Evolutionary conservation across 768 basidiomycete species (phyloP).

Genomic region (Melanogaster broomeanus): DNA sequence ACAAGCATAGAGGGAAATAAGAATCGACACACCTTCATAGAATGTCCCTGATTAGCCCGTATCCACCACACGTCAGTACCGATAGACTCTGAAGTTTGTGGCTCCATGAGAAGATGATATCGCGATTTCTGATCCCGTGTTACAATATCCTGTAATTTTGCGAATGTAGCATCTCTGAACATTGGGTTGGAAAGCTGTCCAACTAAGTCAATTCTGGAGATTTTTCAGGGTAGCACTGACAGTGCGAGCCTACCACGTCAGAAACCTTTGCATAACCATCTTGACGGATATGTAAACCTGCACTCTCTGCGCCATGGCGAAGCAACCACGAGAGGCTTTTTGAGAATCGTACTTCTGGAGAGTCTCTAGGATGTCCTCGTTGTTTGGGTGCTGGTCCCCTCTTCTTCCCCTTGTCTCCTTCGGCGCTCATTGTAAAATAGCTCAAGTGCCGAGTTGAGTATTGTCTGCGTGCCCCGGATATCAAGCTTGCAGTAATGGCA

Average conservation of each 20-base stretch:
- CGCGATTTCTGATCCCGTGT: conserved; percentile 65
- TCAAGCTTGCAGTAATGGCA: background rate
- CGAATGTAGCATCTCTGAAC: conserved; percentile 59
- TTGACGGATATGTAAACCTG: conserved; percentile 70
- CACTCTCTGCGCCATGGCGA: conserved; percentile 83
- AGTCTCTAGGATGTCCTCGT: conserved; percentile 62
- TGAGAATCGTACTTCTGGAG: conserved; percentile 68
- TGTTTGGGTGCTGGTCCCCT: conserved; percentile 41
- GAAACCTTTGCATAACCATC: conserved; percentile 86
- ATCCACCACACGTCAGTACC: conserved; percentile 72
- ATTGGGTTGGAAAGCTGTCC: conserved; percentile 69
- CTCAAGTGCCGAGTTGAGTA: conserved; percentile 3
- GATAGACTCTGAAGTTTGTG: conserved; percentile 32
- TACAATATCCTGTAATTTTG: conserved; percentile 62
- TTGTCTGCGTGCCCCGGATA: background rate
- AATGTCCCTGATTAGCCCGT: conserved; percentile 89
- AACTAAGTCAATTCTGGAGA: conserved; percentile 5
- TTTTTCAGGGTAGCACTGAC: background rate
- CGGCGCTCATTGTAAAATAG: conserved; percentile 10
- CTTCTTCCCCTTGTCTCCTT: conserved; percentile 6
- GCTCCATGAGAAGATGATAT: conserved; percentile 59
- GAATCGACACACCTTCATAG: conserved; percentile 58
- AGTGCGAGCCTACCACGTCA: conserved; percentile 71
- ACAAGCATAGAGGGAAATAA: background rate
- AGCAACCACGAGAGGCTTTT: conserved; percentile 91